These are phyloP conservation scores for Lipomyces yamadae DNA, from an alignment of 805 yeast genomes.

Conservation along the genomic window DNA sequence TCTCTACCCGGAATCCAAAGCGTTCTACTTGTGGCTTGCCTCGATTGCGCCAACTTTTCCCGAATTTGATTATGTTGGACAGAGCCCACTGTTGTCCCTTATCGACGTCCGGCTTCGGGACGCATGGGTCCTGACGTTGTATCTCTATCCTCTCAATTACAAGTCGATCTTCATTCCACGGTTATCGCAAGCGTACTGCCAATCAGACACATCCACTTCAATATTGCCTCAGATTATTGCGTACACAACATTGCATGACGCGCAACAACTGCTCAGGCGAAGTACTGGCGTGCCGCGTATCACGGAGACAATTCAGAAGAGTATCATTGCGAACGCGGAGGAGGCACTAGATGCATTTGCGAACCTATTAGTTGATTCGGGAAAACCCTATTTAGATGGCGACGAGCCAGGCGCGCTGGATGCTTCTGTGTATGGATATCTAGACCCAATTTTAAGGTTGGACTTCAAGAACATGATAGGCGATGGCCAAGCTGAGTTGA, in stretches of 20 bases:
- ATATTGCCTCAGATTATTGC: slow-evolving; percentile 7
- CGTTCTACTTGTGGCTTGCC: slow-evolving; percentile 1
- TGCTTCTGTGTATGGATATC: slow-evolving; percentile 28
- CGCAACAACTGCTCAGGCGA: slow-evolving; percentile 6
- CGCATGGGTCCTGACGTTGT: slow-evolving; percentile 28
- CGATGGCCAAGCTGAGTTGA: slow-evolving; percentile 17
- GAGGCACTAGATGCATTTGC: slow-evolving; percentile 33
- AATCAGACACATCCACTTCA: slow-evolving; percentile 6
- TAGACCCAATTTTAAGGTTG: slow-evolving; percentile 20
- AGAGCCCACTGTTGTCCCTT: slow-evolving; percentile 18
- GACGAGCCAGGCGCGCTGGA: slow-evolving; percentile 24
- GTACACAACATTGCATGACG: slow-evolving; percentile 6
- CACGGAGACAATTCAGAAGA: slow-evolving; percentile 8
- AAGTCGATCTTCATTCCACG: slow-evolving; percentile 10
- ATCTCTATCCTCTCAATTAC: slow-evolving; percentile 16
- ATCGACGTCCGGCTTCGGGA: slow-evolving; percentile 23
- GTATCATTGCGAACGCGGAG: slow-evolving; percentile 19
- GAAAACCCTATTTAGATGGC: slow-evolving; percentile 3
- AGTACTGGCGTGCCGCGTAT: slow-evolving; percentile 6
- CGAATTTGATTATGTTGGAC: not conserved
- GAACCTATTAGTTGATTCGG: slow-evolving; percentile 5
- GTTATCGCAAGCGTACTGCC: not conserved
- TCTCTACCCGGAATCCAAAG: not conserved
- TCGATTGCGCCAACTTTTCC: not conserved
- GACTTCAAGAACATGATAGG: slow-evolving; percentile 16